Percentiles rank a stretch among this genome's conserved stretches.
Evolutionary conservation across 192 early-diverging fungal species (phyloP).

Genomic region (Dissophora ornata): DNA sequence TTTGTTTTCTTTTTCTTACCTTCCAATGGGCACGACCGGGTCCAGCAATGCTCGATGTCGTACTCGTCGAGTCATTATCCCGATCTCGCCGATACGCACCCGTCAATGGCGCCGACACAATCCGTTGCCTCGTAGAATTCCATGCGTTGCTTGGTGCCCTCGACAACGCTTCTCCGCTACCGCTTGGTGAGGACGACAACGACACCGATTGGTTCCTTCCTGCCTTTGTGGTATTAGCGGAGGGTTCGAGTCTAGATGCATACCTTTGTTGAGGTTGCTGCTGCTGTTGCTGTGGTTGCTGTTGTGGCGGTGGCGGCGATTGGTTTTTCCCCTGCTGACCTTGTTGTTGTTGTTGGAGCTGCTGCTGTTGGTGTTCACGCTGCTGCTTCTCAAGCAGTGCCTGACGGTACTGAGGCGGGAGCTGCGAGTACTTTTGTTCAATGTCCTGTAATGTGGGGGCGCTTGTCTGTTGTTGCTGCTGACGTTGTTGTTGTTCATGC

Average conservation of each 20-base stretch:
- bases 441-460: slow-evolving; percentile 34
- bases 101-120: slow-evolving; percentile 27
- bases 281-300: slow-evolving; percentile 8
- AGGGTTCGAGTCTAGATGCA: no score
- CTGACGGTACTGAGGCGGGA: slow-evolving; percentile 50
- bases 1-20: slow-evolving; percentile 6
- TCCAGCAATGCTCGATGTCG: slow-evolving; percentile 13
- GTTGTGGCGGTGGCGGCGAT: neutral
- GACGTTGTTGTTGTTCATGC: slow-evolving; percentile 17
- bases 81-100: slow-evolving; percentile 10
- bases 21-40: slow-evolving; percentile 43
- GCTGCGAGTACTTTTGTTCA: slow-evolving; percentile 31
- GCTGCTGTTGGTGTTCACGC: slow-evolving; percentile 22
- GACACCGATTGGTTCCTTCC: slow-evolving; percentile 13
- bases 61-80: slow-evolving; percentile 30
- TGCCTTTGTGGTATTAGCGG: neutral
- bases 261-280: slow-evolving; percentile 12
- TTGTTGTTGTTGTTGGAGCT: slow-evolving; percentile 22
- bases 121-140: slow-evolving; percentile 16
- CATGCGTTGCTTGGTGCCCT: neutral
- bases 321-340: no score
- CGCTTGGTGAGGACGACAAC: slow-evolving; percentile 15
- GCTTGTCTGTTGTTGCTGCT: slow-evolving; percentile 10
- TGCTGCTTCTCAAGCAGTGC: slow-evolving; percentile 41
- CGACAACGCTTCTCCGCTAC: neutral